Evolutionary conservation across 805 yeast species (phyloP).

Genomic region (Wickerhamiella vanderwaltii): DNA sequence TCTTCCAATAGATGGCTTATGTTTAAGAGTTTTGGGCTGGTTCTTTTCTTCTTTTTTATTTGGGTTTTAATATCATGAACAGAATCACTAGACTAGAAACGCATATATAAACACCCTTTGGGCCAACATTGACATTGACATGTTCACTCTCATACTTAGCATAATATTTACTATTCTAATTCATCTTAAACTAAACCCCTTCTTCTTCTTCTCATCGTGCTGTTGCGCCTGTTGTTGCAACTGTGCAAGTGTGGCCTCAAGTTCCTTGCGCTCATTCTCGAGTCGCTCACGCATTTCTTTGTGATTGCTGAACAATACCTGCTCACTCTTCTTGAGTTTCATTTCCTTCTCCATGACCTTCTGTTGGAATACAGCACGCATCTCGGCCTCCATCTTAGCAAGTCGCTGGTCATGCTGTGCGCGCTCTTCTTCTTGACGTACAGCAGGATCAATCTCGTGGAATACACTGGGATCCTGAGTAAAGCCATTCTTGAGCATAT

Average conservation of each 20-base stretch:
- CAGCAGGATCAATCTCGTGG: slow-evolving; percentile 84
- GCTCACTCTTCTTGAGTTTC: slow-evolving; percentile 91
- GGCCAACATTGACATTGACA: no score
- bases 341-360: slow-evolving; percentile 95
- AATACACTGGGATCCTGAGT: slow-evolving; percentile 89
- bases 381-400: slow-evolving; percentile 88
- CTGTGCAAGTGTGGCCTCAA: slow-evolving; percentile 82
- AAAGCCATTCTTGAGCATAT: slow-evolving; percentile 70
- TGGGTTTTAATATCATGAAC: slow-evolving; percentile 25
- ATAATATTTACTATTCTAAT: no score
- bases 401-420: slow-evolving; percentile 86
- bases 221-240: slow-evolving; percentile 30
- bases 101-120: no score
- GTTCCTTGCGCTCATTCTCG: slow-evolving; percentile 70
- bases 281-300: slow-evolving; percentile 95
- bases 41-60: slow-evolving; percentile 39
- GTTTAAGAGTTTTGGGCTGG: slow-evolving; percentile 75
- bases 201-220: slow-evolving; percentile 16
- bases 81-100: no score
- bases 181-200: slow-evolving; percentile 13
- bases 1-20: slow-evolving; percentile 88
- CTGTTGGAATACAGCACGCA: slow-evolving; percentile 92
- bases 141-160: no score
- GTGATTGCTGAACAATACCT: slow-evolving; percentile 88
- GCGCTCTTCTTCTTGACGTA: slow-evolving; percentile 88